A percentile compares a stretch with the other conserved stretches of the same genome.
Evolutionary conservation across 75 land plant genomes (phyloP).

Genomic region (Chamaecyparis obtusa): DNA sequence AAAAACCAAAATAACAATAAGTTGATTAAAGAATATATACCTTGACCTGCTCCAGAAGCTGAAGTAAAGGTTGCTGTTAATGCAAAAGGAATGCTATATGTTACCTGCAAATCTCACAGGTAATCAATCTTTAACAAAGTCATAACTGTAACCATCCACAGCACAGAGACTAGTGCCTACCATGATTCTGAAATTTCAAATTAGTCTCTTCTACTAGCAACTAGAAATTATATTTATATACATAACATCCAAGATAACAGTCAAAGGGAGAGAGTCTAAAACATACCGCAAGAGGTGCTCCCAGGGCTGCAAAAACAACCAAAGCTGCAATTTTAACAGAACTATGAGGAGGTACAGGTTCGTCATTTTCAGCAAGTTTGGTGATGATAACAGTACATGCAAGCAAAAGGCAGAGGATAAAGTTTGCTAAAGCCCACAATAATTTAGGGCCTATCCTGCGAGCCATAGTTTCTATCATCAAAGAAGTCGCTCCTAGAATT

Average conservation of each 20-base stretch:
- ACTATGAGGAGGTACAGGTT: conserved; percentile 41
- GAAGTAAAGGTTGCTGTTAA: conserved; percentile 69
- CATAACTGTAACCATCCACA: not conserved
- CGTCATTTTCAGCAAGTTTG: conserved; percentile 14
- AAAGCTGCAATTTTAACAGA: conserved; percentile 51
- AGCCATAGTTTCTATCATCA: conserved; percentile 76
- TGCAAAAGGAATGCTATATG: conserved; percentile 93
- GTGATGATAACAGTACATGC: conserved; percentile 49
- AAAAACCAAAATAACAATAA: not conserved
- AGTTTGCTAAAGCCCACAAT: conserved; percentile 81
- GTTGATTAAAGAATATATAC: conserved; percentile 20
- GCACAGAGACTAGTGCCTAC: not conserved
- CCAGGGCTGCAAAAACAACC: conserved; percentile 70
- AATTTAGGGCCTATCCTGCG: conserved; percentile 74
- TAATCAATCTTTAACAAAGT: not conserved
- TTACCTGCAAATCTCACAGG: conserved; percentile 49
- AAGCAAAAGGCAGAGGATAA: conserved; percentile 65
- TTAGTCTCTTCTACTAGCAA: not conserved
- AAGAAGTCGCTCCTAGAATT: conserved; percentile 77
- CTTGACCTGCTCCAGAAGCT: conserved; percentile 84
- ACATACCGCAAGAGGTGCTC: conserved; percentile 91
- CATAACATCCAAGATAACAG: not conserved
- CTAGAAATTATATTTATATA: conserved; percentile 2
- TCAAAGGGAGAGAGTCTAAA: not conserved
- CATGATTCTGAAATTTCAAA: not conserved